Evolutionary conservation across 176 grass and related monocot genomes (phyloP), one percentile per base, ranked within the genome.

Genomic region (Triticum dicoccoides): DNA sequence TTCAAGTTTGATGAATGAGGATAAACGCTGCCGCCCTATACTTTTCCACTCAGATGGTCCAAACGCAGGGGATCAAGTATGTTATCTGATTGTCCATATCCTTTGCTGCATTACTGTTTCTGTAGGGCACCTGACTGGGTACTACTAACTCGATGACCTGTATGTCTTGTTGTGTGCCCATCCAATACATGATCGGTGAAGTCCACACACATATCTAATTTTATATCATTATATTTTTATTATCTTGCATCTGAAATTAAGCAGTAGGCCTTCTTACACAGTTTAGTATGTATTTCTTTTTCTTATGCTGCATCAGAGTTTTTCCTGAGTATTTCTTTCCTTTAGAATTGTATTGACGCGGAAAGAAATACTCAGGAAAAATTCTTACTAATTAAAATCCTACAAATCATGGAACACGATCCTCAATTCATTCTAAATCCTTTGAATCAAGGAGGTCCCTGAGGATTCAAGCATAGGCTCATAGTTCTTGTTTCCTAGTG

Each of bases 1-100:
- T 78, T 98, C 96, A 14, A 95, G 91, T 82, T 89, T 98, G 83
- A 98, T 98, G 96, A 98, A 98, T 72, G 96, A 98, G 84, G 96
- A 98, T 87, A 95, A 98, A 85, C 96, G 96, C 3, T 98, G 96
- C 86, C 93, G 96, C 69, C 96, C 96, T 85, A 98, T 98, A 74
- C 91, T 98, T 79, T 98, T 98, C 84, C 96, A 94, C 72, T 94
- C 96, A 61, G 91, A 98, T 67, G 96, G 96, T 82, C 96, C 96
- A 9, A 95, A 98, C 70, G 96, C 91, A 65, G 96, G 96, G 82
- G 96, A 98, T 95, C 96, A 95, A 90, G 96, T 98, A 77, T 42
- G 82, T 54, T 74, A 5, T 89, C 70, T 67, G 29, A 23, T 64
- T 86, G 47, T 41, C 44, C 65, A 85, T 86, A 35, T 77, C 34